Percentiles rank a stretch among this genome's conserved stretches.
Evolutionary conservation across 2,329 filamentous ascomycete genomes (phyloP).

Genomic region (Trichophyton verrucosum): DNA sequence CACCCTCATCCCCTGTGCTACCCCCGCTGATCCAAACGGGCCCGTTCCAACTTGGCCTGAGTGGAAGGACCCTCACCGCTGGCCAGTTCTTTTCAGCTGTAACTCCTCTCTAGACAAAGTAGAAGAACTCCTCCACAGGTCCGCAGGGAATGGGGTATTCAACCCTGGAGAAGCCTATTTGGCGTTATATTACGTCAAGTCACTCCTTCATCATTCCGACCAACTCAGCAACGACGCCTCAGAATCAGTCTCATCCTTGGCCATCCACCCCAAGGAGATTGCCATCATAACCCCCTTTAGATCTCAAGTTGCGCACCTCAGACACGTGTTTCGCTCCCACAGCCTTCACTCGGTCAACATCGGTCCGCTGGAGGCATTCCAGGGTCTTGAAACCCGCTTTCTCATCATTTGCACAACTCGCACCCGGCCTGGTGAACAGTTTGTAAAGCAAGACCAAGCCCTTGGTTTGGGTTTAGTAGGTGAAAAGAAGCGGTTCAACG

Average conservation of each 20-base stretch:
- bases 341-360: slow-evolving; percentile 31
- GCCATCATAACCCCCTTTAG: slow-evolving; percentile 36
- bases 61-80: slow-evolving; percentile 27
- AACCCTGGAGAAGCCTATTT: slow-evolving; percentile 15
- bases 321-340: slow-evolving; percentile 23
- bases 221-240: slow-evolving; percentile 18
- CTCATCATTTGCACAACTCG: slow-evolving; percentile 36
- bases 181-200: slow-evolving; percentile 12
- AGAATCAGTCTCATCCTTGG: slow-evolving; percentile 8
- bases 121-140: slow-evolving; percentile 23
- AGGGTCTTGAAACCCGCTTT: slow-evolving; percentile 34
- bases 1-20: slow-evolving; percentile 32
- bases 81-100: slow-evolving; percentile 33
- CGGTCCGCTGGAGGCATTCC: slow-evolving; percentile 36
- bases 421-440: slow-evolving; percentile 13
- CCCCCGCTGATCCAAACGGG: slow-evolving; percentile 5
- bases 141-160: slow-evolving; percentile 13
- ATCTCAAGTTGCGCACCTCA: slow-evolving; percentile 34
- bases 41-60: slow-evolving; percentile 19
- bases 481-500: slow-evolving; percentile 32
- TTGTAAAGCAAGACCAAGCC: slow-evolving; percentile 15
- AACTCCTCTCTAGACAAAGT: slow-evolving; percentile 30
- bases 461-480: slow-evolving; percentile 25
- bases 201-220: slow-evolving; percentile 19
- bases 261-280: slow-evolving; percentile 25